Evolutionary conservation across 495 filamentous ascomycete species (phyloP), one percentile per base, ranked within the genome.

Genomic region (Chaetomium fimeti): DNA sequence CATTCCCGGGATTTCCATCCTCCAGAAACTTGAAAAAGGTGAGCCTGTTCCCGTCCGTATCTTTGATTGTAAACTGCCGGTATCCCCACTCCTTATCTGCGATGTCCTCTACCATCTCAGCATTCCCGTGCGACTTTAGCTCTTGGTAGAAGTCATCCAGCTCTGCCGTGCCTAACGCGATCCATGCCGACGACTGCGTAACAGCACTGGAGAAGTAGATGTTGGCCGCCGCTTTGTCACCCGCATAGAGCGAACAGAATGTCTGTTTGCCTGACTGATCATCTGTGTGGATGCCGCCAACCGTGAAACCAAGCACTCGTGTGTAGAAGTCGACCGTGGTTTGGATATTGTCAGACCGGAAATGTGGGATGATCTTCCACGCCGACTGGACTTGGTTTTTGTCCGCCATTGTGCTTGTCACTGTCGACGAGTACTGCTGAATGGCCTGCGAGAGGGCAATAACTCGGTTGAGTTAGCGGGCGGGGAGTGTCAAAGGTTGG

Each of bases 61-160:
- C 43, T n/a, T 8, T 47, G 43, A 47, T 47, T 1, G 7, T 47
- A 47, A 47, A 47, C 43, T 47, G 43, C 5, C 43, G 7, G 12
- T 47, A 47, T 8, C 43, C 43, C 43, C 43, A 47, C n/a, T 47
- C 43, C 43, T 47, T 47, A 47, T 47, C 43, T n/a, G 43, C 16
- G 43, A 47, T 18, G 11, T 47, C 43, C 43, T 47, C 43, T 8
- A 47, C 16, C 1, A 47, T 47, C 43, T 47, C 43, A 12, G 16
- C 43, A 2, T 18, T 20, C 43, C 16, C n/a, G 15, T 47, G 16
- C 43, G 43, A 47, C 43, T 47, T 18, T 15, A 47, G 43, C 16
- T 47, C n/a, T 47, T 1, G 6, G 16, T 47, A 47, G n/a, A 47
- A 47, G 12, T 18, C 43, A 20, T 47, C 43, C n/a, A 47, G n/a